phyloP scores from a whole-genome alignment of 148 eudicot genomes.

The Rhododendron williamsianum region DNA sequence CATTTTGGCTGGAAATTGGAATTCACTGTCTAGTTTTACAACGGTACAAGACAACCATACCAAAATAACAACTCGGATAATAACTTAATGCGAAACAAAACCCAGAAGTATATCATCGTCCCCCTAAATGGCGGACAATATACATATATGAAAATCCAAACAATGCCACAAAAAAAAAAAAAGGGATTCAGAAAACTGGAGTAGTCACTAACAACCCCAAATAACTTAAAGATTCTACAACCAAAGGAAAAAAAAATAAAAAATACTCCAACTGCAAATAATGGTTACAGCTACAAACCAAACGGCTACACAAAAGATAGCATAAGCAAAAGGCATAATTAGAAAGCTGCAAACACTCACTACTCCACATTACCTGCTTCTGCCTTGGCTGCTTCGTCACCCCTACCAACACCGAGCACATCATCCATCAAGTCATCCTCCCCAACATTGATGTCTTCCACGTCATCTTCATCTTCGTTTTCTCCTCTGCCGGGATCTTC shows the following conservation, averaged over 20 bases:
- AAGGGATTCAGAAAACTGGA: background rate
- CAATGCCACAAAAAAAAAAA: background rate
- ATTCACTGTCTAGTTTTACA: background rate
- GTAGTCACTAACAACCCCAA: background rate
- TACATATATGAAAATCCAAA: background rate
- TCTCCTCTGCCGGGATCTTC: conserved; percentile 55
- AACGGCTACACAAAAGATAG: background rate
- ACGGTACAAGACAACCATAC: background rate
- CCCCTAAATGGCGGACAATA: background rate
- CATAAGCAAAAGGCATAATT: background rate
- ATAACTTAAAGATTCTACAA: background rate
- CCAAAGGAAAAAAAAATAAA: background rate
- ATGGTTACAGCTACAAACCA: background rate
- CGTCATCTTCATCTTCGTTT: conserved; percentile 93
- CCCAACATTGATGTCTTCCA: conserved; percentile 83
- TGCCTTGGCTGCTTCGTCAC: conserved; percentile 42
- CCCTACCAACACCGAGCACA: conserved; percentile 72
- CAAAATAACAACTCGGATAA: background rate
- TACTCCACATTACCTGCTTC: conserved; percentile 40
- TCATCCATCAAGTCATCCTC: conserved; percentile 97
- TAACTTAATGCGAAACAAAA: background rate
- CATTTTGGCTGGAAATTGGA: background rate
- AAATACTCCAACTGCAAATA: background rate
- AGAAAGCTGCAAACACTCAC: conserved; percentile 8
- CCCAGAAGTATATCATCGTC: background rate